Evolutionary conservation across 2,329 filamentous ascomycete genomes (phyloP), one percentile per base, ranked within the genome.

Genomic region (Madurella fahalii): DNA sequence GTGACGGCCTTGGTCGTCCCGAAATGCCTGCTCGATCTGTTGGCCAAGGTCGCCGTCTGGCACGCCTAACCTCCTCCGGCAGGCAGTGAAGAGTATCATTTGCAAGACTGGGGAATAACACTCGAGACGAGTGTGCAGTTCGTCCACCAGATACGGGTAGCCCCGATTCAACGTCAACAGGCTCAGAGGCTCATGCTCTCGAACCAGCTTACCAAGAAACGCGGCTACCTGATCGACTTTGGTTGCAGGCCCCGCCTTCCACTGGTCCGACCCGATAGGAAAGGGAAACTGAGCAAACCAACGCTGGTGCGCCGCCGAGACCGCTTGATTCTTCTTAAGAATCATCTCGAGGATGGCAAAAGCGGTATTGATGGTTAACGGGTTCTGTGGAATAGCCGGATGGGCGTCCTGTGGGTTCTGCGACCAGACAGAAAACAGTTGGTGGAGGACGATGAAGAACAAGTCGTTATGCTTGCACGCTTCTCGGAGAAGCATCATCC

Each of bases 361-460:
- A 4, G 65, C 71, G 2, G 48, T 50, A 43, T 74, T 69, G n/a
- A 72, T 58, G 5, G 55, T 47, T 2, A 56, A 51, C 37, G 56
- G 46, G 43, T 62, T 12, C 44, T 73, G 65, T 1, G 69, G 67
- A 12, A 76, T 63, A 2, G 74, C 57, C 12, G 48, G 62, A 15
- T 75, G 68, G 4, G 79, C 64, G 2, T 64, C 57, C 1, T 60
- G 50, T 0, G 67, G 70, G 16, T 72, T 65, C 2, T 70, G 53
- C 3, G 75, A 77, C 77, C 79, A 82, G 17, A 79, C 64, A 64
- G 84, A 87, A 66, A 82, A 85, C 2, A 86, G 56, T 64, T 89
- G 85, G 64, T 89, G 86, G 12, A 88, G 65, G 5, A 78, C 73
- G 47, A 90, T 61, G 64, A 86, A 91, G 64, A 87, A 82, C 45